Evolutionary conservation across 306 rosid species (phyloP).

Genomic region (Dryas octopetala): DNA sequence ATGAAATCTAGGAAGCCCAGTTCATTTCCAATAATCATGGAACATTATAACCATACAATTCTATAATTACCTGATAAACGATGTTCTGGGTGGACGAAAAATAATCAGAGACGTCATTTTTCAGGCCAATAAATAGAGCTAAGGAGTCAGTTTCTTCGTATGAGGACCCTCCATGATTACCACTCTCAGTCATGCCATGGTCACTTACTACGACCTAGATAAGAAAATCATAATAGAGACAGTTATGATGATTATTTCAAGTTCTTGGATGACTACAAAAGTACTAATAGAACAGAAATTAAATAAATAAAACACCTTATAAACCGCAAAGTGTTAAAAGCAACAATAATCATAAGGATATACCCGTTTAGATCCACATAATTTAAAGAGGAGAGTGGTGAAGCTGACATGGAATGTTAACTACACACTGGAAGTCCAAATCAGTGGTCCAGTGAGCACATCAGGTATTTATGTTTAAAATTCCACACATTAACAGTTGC

Average conservation of each 20-base stretch:
- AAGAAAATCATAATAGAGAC: conserved; percentile 20
- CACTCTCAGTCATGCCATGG: conserved; percentile 95
- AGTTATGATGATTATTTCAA: conserved; percentile 7
- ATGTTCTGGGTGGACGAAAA: conserved; percentile 35
- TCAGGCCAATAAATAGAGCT: conserved; percentile 66
- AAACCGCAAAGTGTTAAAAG: background rate
- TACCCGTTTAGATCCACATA: background rate
- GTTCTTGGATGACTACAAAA: conserved; percentile 5
- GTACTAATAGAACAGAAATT: conserved; percentile 11
- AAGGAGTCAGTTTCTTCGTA: conserved; percentile 86
- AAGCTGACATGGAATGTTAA: background rate
- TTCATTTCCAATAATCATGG: background rate
- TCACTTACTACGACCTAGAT: conserved; percentile 79
- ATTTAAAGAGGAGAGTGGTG: background rate
- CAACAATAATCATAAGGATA: background rate
- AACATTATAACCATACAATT: background rate
- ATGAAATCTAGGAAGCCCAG: background rate
- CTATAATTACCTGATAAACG: conserved; percentile 63
- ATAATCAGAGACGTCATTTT: conserved; percentile 40
- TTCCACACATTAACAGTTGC: conserved; percentile 7
- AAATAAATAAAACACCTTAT: background rate
- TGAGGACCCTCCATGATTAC: conserved; percentile 95
- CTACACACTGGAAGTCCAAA: background rate
- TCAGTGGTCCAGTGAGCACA: background rate
- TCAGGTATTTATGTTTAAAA: background rate